Evolutionary conservation across 2,329 filamentous ascomycete genomes (phyloP).

Genomic region (Aspergillus neoniger): DNA sequence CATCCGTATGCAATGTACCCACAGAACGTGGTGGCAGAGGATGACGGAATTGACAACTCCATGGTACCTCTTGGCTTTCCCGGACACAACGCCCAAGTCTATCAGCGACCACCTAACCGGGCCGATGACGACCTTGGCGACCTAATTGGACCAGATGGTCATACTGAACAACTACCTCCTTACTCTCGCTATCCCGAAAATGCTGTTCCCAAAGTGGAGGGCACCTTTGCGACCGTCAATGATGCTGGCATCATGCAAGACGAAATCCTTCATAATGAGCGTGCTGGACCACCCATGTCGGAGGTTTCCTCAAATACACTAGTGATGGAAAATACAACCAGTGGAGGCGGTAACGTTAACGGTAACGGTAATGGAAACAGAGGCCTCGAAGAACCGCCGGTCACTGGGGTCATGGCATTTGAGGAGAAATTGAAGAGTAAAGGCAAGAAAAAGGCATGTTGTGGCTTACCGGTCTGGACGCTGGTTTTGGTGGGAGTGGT

Average conservation of each 20-base stretch:
- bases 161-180: constrained; percentile 86
- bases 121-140: constrained; percentile 80
- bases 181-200: constrained; percentile 89
- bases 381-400: constrained; percentile 24
- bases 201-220: constrained; percentile 59
- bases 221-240: constrained; percentile 28
- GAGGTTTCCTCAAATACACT: constrained; percentile 36
- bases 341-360: constrained; percentile 15
- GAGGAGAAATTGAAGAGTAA: constrained; percentile 50
- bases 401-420: constrained; percentile 43
- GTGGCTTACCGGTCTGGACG: constrained; percentile 55
- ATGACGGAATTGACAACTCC: constrained; percentile 49
- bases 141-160: constrained; percentile 82
- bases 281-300: constrained; percentile 30
- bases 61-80: constrained; percentile 73
- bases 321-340: constrained; percentile 18
- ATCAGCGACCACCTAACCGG: constrained; percentile 68
- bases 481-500: constrained; percentile 50
- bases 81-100: constrained; percentile 63
- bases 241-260: constrained; percentile 49
- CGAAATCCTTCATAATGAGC: constrained; percentile 51
- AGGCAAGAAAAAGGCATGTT: constrained; percentile 47
- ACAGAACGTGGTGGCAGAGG: constrained; percentile 70
- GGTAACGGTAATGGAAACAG: constrained; percentile 9
- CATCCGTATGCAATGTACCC: constrained; percentile 87